phyloP scores from a whole-genome alignment of 768 basidiomycete genomes.

The Sarcodon sp. region DNA sequence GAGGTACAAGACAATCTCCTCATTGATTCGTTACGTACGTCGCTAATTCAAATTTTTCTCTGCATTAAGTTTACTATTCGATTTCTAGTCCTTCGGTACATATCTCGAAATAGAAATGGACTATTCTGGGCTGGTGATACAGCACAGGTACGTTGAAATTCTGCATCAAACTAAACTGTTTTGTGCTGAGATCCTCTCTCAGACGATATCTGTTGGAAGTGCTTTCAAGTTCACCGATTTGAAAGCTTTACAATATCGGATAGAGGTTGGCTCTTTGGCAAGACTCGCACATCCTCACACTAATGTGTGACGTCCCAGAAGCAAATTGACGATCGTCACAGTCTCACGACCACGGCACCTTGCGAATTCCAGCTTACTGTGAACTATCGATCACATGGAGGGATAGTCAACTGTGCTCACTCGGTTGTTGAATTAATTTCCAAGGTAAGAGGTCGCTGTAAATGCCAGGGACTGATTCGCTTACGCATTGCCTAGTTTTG shows the following conservation, averaged over 20 bases:
- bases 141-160: slow-evolving; percentile 17
- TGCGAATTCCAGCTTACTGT: slow-evolving; percentile 41
- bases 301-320: slow-evolving; percentile 1
- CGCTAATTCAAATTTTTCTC: background rate
- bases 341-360: slow-evolving; percentile 13
- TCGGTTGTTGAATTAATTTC: slow-evolving; percentile 47
- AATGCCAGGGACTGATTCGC: too few relatives aligned
- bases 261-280: slow-evolving; percentile 31
- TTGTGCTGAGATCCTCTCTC: slow-evolving; percentile 10
- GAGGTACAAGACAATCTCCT: slow-evolving; percentile 65
- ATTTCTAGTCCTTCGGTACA: slow-evolving; percentile 37
- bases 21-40: slow-evolving; percentile 46
- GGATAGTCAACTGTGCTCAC: slow-evolving; percentile 64
- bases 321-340: background rate
- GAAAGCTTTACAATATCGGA: slow-evolving; percentile 49
- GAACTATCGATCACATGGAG: slow-evolving; percentile 63
- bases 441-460: too few relatives aligned
- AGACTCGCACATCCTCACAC: background rate
- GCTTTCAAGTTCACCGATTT: slow-evolving; percentile 62
- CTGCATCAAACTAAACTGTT: background rate
- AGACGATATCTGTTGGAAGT: slow-evolving; percentile 63
- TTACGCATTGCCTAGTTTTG: slow-evolving; percentile 28
- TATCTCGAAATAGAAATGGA: slow-evolving; percentile 56
- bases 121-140: slow-evolving; percentile 76
- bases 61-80: background rate